Conservation (phyloP, 1,284 basidiomycete species). For the Cryptococcus deneoformans region DNA sequence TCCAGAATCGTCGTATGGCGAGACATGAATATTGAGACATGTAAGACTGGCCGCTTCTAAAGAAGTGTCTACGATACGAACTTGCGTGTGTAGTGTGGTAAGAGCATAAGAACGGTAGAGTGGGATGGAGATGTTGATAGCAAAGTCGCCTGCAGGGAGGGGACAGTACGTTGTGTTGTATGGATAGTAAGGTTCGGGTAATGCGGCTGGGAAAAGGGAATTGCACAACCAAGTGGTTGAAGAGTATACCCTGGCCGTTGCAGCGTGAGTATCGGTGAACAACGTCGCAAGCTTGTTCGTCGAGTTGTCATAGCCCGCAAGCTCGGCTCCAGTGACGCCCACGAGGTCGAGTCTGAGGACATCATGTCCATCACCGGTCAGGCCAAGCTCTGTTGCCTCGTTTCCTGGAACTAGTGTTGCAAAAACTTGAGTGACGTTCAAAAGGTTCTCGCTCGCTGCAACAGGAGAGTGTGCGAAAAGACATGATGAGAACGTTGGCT, state of each 20-base stretch:
- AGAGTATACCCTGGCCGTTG: slow-evolving; percentile 69
- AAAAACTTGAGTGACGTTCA: slow-evolving; percentile 68
- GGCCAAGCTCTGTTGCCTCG: slow-evolving; percentile 41
- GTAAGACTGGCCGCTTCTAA: slow-evolving; percentile 65
- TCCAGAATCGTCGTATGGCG: slow-evolving; percentile 63
- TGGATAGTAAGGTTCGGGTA: slow-evolving; percentile 52
- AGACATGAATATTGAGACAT: slow-evolving; percentile 75
- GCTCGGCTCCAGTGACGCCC: slow-evolving; percentile 49
- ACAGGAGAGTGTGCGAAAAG: slow-evolving; percentile 20
- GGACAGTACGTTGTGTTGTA: slow-evolving; percentile 65
- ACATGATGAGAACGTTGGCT: slow-evolving; percentile 29
- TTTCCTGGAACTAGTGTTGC: slow-evolving; percentile 61
- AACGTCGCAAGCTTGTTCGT: slow-evolving; percentile 76
- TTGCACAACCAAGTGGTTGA: slow-evolving; percentile 72
- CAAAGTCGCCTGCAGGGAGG: slow-evolving; percentile 69
- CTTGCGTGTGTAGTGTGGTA: slow-evolving; percentile 75
- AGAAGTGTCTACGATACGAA: slow-evolving; percentile 83
- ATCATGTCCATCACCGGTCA: slow-evolving; percentile 33
- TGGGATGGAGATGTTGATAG: slow-evolving; percentile 72
- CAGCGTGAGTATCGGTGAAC: slow-evolving; percentile 73
- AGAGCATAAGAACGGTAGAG: slow-evolving; percentile 68
- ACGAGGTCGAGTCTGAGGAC: slow-evolving; percentile 47
- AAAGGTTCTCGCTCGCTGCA: slow-evolving; percentile 22
- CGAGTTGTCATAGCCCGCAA: slow-evolving; percentile 60
- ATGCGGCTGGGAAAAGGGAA: slow-evolving; percentile 65